Conservation (phyloP, 2,329 filamentous ascomycete genomes). For the Diaporthe citrichinensis region DNA sequence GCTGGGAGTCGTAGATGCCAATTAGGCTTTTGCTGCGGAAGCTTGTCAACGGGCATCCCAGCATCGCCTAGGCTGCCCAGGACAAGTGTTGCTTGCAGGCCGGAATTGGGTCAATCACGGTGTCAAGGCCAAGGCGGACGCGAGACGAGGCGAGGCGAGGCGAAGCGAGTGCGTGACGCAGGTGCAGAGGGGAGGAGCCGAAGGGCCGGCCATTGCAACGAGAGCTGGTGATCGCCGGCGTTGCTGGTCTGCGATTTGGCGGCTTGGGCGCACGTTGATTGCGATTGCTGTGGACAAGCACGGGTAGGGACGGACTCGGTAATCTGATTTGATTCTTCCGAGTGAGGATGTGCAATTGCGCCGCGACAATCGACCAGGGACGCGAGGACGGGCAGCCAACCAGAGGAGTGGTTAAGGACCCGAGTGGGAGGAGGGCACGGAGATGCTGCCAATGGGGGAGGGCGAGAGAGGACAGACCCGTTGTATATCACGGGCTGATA, state of each 20-base stretch:
- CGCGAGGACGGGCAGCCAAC: slow-evolving; percentile 3
- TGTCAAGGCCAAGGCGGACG: slow-evolving; percentile 18
- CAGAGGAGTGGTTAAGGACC: background rate
- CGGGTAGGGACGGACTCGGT: slow-evolving; percentile 30
- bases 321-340: slow-evolving; percentile 32
- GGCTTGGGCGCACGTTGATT: slow-evolving; percentile 19
- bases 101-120: background rate
- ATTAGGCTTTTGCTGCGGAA: slow-evolving; percentile 30
- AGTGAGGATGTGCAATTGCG: slow-evolving; percentile 32
- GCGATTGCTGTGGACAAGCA: slow-evolving; percentile 19
- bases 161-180: slow-evolving; percentile 24
- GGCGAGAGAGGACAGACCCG: slow-evolving; percentile 3
- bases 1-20: background rate
- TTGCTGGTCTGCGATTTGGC: slow-evolving; percentile 8
- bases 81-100: background rate
- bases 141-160: slow-evolving; percentile 26
- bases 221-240: slow-evolving; percentile 24
- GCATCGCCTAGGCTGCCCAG: slow-evolving; percentile 7
- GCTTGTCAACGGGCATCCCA: slow-evolving; percentile 10
- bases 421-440: slow-evolving; percentile 22
- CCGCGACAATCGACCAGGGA: slow-evolving; percentile 29
- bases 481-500: background rate
- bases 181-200: slow-evolving; percentile 13
- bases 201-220: slow-evolving; percentile 1
- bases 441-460: slow-evolving; percentile 4